Evolutionary conservation across 306 rosid genomes (phyloP).

Genomic region (Sesbania bispinosa): DNA sequence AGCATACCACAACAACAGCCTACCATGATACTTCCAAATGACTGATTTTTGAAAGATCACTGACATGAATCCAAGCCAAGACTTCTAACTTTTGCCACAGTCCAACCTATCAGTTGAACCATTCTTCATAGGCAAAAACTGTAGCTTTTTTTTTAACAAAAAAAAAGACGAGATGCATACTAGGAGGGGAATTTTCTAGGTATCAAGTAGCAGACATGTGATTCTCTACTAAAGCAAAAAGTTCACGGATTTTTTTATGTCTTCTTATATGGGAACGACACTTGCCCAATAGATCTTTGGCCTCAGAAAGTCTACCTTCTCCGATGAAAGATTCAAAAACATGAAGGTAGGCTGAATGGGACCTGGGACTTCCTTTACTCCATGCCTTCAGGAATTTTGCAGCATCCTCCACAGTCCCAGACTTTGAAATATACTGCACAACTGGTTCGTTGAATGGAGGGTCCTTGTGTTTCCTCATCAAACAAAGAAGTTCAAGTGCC

Average conservation of each 20-base stretch:
- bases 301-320: constrained; percentile 76
- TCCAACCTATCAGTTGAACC: not conserved
- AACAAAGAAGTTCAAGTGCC: constrained; percentile 62
- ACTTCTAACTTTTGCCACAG: not conserved
- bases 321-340: constrained; percentile 57
- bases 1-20: not conserved
- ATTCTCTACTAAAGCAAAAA: constrained; percentile 52
- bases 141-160: not conserved
- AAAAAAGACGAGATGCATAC: not conserved
- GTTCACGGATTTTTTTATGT: constrained; percentile 46
- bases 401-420: constrained; percentile 83
- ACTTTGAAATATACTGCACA: constrained; percentile 59
- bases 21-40: not conserved
- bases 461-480: constrained; percentile 66
- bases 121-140: not conserved
- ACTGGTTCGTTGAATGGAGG: constrained; percentile 61
- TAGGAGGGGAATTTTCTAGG: not conserved
- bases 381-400: constrained; percentile 56
- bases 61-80: not conserved
- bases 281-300: constrained; percentile 64
- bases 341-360: constrained; percentile 56
- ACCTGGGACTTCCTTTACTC: constrained; percentile 31
- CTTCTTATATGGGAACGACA: constrained; percentile 65
- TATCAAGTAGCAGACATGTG: constrained; percentile 29
- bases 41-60: not conserved